Evolutionary conservation across 2,329 filamentous ascomycete genomes (phyloP).

Genomic region (Pseudopyricularia cyperi): DNA sequence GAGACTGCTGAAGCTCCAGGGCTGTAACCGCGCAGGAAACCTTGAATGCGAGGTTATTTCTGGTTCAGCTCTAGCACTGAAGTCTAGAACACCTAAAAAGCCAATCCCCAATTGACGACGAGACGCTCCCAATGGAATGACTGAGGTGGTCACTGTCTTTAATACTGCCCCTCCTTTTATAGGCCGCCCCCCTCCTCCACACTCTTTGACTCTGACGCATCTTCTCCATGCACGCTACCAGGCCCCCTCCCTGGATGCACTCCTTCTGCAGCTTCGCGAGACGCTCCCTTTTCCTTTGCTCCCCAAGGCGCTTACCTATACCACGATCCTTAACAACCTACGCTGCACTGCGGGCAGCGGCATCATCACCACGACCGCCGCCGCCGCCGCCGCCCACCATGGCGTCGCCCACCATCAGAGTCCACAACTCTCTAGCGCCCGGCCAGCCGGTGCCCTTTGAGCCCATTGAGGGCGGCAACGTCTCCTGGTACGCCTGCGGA

Average conservation of each 20-base stretch:
- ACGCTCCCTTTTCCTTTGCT: not conserved
- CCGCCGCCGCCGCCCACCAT: not conserved
- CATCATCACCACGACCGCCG: not conserved
- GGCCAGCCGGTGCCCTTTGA: conserved; percentile 61
- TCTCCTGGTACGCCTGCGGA: conserved; percentile 83
- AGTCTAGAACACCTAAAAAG: no score
- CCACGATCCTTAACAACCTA: not conserved
- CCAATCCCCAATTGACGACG: no score
- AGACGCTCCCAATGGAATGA: no score
- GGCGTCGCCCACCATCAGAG: conserved; percentile 31
- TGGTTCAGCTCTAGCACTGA: not conserved
- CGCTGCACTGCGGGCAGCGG: not conserved
- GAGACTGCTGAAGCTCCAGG: not conserved
- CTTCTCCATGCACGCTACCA: not conserved
- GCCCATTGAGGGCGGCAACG: conserved; percentile 56
- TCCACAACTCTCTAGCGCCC: conserved; percentile 69
- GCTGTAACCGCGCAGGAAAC: not conserved
- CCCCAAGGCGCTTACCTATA: not conserved
- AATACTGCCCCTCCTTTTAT: not conserved
- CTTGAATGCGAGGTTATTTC: not conserved
- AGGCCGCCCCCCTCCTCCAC: not conserved
- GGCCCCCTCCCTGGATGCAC: conserved; percentile 3
- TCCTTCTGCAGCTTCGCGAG: conserved; percentile 2
- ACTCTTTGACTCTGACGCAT: not conserved
- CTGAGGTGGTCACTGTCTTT: not conserved